A percentile compares a stretch with the other conserved stretches of the same genome.
Conservation (phyloP, 495 filamentous ascomycete genomes). For the Hypomontagnella monticulosa region DNA sequence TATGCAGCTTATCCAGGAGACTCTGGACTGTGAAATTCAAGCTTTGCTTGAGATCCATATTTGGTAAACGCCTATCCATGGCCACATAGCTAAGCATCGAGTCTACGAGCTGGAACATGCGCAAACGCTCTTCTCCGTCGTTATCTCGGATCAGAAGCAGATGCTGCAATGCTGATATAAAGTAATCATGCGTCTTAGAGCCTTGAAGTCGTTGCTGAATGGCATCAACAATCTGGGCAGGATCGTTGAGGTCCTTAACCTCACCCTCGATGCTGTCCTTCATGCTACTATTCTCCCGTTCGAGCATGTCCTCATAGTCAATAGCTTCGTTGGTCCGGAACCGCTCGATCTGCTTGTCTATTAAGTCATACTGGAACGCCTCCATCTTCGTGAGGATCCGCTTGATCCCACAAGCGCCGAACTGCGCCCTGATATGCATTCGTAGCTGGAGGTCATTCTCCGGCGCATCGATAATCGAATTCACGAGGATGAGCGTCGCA, state of each 20-base stretch:
- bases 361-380: constrained; percentile 96
- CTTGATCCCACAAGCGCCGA: constrained; percentile 95
- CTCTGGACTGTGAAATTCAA: constrained; percentile 97
- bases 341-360: constrained; percentile 96
- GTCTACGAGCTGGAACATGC: constrained; percentile 98
- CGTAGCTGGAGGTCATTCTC: constrained; percentile 89
- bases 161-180: constrained; percentile 94
- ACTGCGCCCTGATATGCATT: constrained; percentile 94
- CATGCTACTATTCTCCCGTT: constrained; percentile 88
- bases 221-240: constrained; percentile 90
- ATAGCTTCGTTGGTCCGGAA: constrained; percentile 95
- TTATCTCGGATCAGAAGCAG: constrained; percentile 93
- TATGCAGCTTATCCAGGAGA: constrained; percentile 93
- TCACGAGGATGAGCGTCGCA: constrained; percentile 92
- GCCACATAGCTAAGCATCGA: constrained; percentile 98
- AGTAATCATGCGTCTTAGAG: constrained; percentile 90
- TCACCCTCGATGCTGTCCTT: constrained; percentile 91
- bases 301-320: constrained; percentile 96
- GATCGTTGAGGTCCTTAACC: constrained; percentile 93
- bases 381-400: constrained; percentile 97
- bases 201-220: constrained; percentile 88
- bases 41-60: constrained; percentile 97
- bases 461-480: constrained; percentile 94
- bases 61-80: constrained; percentile 94
- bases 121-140: constrained; percentile 87